Conservation (phyloP, 345 rosid species). For the Ceriops decandra region DNA sequence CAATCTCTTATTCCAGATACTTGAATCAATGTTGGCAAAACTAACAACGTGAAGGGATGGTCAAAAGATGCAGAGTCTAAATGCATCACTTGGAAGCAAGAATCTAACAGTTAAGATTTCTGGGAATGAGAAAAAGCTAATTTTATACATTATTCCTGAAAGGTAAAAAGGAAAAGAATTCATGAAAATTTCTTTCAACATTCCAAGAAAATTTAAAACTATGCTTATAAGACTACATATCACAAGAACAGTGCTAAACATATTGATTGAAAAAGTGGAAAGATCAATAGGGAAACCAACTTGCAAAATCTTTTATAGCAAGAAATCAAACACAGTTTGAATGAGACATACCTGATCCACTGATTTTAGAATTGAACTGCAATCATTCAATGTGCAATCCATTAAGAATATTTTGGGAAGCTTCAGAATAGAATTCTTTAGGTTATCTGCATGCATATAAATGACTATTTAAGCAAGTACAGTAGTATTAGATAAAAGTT, state of each 20-base stretch:
- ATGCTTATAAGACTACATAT: too few relatives aligned
- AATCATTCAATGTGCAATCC: slow-evolving; percentile 92
- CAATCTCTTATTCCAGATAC: too few relatives aligned
- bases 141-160: not conserved
- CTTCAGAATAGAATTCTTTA: slow-evolving; percentile 27
- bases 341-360: slow-evolving; percentile 49
- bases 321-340: slow-evolving; percentile 12
- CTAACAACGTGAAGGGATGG: not conserved
- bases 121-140: not conserved
- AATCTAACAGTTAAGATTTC: not conserved
- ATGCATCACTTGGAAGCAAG: not conserved
- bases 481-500: too few relatives aligned
- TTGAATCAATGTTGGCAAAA: not conserved
- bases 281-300: not conserved
- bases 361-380: slow-evolving; percentile 67
- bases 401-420: slow-evolving; percentile 67
- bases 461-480: not conserved
- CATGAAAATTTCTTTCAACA: too few relatives aligned
- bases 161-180: too few relatives aligned
- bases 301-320: not conserved
- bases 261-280: too few relatives aligned
- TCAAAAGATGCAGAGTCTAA: not conserved
- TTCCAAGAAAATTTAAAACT: too few relatives aligned
- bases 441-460: slow-evolving; percentile 37
- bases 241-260: too few relatives aligned